Evolutionary conservation across 495 filamentous ascomycete genomes (phyloP), one percentile per base, ranked within the genome.

Genomic region (Penicillium dipodomyicola): DNA sequence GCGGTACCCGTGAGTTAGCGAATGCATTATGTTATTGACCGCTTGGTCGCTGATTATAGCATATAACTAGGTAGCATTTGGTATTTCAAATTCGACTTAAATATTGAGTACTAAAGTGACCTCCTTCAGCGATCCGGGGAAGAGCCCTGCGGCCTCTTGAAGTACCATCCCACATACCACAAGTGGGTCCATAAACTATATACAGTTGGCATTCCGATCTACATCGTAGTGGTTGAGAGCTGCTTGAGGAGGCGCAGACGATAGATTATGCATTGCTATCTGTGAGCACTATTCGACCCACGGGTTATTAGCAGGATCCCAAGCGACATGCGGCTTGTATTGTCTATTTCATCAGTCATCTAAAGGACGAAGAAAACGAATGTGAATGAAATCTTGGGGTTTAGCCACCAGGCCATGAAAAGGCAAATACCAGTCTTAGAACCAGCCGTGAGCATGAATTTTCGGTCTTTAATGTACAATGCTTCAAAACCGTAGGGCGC

Each of bases 391-490:
- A n/a, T 37, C 8, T 37, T n/a, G 35, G n/a, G 35, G 35, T 8
- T n/a, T 37, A n/a, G 15, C 15, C 35, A 37, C 6, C 1, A 1
- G 14, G 35, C 35, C 35, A 37, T n/a, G 35, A 37, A n/a, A 37
- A 23, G 20, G 27, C 43, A n/a, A n/a, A 29, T 14, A 8, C 5
- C 43, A 14, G 33, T 51, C 48, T 51, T 25, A 22, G 20, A 39
- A 39, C 49, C 49, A 51, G 35, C 35, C 23, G 41, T 29, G 35
- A 17, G 22, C 23, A 40, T 51, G 9, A 51, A 41, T 40, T 25
- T 23, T 33, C 48, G 29, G 40, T 17, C 22, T 44, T 45, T 42
- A 54, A 42, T 47, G 40, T 51, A 51, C 49, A 51, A 51, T 41
- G 49, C 35, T 37, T 37, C 49, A 23, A 41, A 35, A n/a, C 35